phyloP scores from a whole-genome alignment of 495 filamentous ascomycete species.

The Apiosordaria backusii region DNA sequence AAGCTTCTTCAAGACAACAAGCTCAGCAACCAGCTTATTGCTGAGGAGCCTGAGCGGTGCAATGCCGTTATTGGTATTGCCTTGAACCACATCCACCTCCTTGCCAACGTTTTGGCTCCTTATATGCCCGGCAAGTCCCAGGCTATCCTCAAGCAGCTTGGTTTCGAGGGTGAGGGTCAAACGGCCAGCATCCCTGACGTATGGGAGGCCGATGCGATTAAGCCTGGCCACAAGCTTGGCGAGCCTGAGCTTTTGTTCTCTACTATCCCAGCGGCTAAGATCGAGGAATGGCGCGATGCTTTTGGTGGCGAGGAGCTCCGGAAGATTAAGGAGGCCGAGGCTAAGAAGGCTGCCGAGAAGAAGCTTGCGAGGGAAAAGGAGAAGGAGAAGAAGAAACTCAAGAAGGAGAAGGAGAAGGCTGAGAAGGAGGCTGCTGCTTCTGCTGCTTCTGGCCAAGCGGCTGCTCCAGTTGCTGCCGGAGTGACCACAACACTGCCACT shows the following conservation, averaged over 20 bases:
- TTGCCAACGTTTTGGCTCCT: slow-evolving; percentile 70
- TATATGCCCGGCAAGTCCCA: slow-evolving; percentile 81
- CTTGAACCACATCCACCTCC: slow-evolving; percentile 76
- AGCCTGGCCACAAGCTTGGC: slow-evolving; percentile 75
- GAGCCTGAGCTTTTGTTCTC: slow-evolving; percentile 80
- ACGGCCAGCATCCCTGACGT: slow-evolving; percentile 65
- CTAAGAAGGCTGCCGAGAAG: slow-evolving; percentile 26
- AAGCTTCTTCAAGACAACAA: slow-evolving; percentile 82
- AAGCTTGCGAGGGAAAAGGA: slow-evolving; percentile 29
- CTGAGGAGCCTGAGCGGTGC: slow-evolving; percentile 67
- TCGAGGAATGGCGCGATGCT: slow-evolving; percentile 71
- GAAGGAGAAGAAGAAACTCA: slow-evolving; percentile 30
- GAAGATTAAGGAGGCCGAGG: slow-evolving; percentile 31
- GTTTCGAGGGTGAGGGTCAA: slow-evolving; percentile 19
- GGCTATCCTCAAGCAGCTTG: slow-evolving; percentile 70
- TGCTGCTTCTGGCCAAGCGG: slow-evolving; percentile 11
- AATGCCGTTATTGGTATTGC: slow-evolving; percentile 77
- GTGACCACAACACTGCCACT: slow-evolving; percentile 13
- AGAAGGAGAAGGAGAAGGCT: slow-evolving; percentile 21
- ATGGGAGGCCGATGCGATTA: slow-evolving; percentile 60
- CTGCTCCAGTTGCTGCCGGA: slow-evolving; percentile 8
- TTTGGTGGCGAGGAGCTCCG: slow-evolving; percentile 71
- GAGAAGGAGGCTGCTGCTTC: slow-evolving; percentile 19
- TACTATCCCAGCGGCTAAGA: slow-evolving; percentile 55
- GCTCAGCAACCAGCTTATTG: slow-evolving; percentile 51